Percentiles rank a stretch among this genome's conserved stretches.
Evolutionary conservation across 2,329 filamentous ascomycete genomes (phyloP).

Genomic region (Xylaria sp.): DNA sequence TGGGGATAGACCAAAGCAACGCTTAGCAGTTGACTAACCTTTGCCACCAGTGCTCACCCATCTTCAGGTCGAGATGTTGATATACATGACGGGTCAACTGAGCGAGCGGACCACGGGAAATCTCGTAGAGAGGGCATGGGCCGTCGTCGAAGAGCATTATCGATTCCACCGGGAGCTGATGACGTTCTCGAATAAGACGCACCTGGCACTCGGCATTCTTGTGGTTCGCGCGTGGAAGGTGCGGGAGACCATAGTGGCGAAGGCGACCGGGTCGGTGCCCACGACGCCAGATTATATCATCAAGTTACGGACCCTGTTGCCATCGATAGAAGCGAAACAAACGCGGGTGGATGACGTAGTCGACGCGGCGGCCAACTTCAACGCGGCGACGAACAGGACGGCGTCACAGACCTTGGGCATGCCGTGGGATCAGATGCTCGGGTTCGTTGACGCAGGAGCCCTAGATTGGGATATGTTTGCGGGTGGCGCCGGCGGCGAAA

Average conservation of each 20-base stretch:
- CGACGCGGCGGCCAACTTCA: constrained; percentile 26
- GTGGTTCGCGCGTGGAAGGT: constrained; percentile 64
- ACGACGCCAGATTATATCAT: constrained; percentile 60
- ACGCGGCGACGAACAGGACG: constrained; percentile 12
- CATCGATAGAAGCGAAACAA: constrained; percentile 53
- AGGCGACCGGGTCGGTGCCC: constrained; percentile 52
- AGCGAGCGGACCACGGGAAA: constrained; percentile 60
- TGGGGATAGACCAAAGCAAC: constrained; percentile 32
- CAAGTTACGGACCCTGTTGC: constrained; percentile 58
- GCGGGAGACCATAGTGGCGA: constrained; percentile 58
- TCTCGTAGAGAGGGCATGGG: constrained; percentile 67
- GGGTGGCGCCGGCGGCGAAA: constrained; percentile 31
- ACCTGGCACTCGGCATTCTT: constrained; percentile 59
- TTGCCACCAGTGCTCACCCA: constrained; percentile 51
- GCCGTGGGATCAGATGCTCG: constrained; percentile 51
- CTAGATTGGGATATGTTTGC: constrained; percentile 51
- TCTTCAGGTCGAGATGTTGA: constrained; percentile 67
- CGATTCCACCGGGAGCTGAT: constrained; percentile 62
- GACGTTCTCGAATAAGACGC: constrained; percentile 59
- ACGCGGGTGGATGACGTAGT: constrained; percentile 40
- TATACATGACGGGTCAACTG: constrained; percentile 66
- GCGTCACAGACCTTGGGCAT: constrained; percentile 36
- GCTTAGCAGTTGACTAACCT: constrained; percentile 28
- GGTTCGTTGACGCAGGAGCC: constrained; percentile 45
- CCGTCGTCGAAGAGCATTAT: constrained; percentile 59